A percentile compares a stretch with the other conserved stretches of the same genome.
These are phyloP conservation scores for Pseudocercospora fijiensis DNA, from an alignment of 2,329 filamentous ascomycete species.

Conservation along the genomic window DNA sequence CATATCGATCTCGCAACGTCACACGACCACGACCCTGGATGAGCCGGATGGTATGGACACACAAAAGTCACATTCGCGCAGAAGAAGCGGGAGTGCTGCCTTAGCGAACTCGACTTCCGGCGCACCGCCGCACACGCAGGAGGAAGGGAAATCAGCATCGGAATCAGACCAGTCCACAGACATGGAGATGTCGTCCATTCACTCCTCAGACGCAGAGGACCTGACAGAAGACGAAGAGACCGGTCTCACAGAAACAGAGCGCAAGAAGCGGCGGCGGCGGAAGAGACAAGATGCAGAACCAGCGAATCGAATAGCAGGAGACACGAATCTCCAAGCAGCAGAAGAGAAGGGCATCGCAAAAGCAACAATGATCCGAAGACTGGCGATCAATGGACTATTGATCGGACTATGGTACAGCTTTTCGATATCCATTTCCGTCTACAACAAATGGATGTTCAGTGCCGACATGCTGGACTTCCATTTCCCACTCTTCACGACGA, in stretches of 20 bases:
- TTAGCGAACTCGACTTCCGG: not conserved
- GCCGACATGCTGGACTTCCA: conserved; percentile 81
- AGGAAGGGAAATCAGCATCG: conserved; percentile 6
- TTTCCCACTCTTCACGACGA: conserved; percentile 92
- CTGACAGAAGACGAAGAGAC: conserved; percentile 74
- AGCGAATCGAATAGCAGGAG: conserved; percentile 63
- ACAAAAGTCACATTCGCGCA: not conserved
- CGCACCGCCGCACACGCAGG: not conserved
- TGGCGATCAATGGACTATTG: conserved; percentile 73
- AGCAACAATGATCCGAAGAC: conserved; percentile 65
- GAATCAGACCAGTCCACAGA: conserved; percentile 20
- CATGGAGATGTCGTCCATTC: conserved; percentile 26
- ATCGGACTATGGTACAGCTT: conserved; percentile 88
- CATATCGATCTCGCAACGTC: not conserved
- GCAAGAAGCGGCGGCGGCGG: conserved; percentile 61
- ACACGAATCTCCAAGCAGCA: conserved; percentile 55
- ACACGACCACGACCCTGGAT: not conserved
- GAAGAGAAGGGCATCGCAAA: conserved; percentile 72
- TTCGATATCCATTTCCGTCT: conserved; percentile 91
- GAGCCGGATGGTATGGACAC: not conserved
- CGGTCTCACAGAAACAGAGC: conserved; percentile 71
- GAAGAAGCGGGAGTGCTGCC: not conserved
- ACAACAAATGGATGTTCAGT: conserved; percentile 99
- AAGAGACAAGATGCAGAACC: conserved; percentile 65
- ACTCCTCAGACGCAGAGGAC: conserved; percentile 20